Base-by-base conservation (phyloP, 1,284 basidiomycete species). In the Marasmius fiardii region DNA sequence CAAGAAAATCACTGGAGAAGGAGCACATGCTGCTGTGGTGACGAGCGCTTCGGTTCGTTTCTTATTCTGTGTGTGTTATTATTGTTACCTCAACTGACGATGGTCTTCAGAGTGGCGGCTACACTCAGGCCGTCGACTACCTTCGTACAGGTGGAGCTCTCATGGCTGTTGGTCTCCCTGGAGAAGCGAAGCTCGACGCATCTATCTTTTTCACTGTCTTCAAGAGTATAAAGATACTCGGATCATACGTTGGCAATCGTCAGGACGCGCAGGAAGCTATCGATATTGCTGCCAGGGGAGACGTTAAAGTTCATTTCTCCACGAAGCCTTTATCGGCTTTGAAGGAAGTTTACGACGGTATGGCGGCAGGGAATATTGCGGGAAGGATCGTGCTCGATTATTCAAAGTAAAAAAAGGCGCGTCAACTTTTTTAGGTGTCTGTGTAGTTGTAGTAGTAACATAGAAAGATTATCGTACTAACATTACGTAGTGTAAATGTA, bases 201-300 rank as follows among this genome's bases (percentile, higher is more conserved):
- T 81, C 85, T 37, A 87, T 93, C 62, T 93, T 92, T 77, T 89
- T 80, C 73, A 88, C 84, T 2, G 88, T 90, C 23, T 78, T 83
- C 69, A 83, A 86, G 70, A 80, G 75, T 63, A 85, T 89, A 60
- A 79, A 74, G 55, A 85, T 92, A 65, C 74, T 85, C 52, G 89
- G 89, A 6, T 87, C 85, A 3, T 92, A 92, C 65, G 88, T 93
- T 52, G 90, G 79, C 16, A 87, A 86, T 64, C 78, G 88, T 44
- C 86, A 89, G 65, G 90, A 92, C 64, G 80, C 88, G 7, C 65
- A 76, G 16, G 90, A 93, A 66, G 87, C 91, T 1, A 69, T 93
- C 26, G 77, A 82, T 1, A 82, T 93, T 28, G 91, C 88, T 6
- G 81, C 87, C 0, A 65, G 73, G 7, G 90, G 89, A 14, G 78